Conservation (phyloP, 768 basidiomycete species). For the Strobilomyces echinocephalus region DNA sequence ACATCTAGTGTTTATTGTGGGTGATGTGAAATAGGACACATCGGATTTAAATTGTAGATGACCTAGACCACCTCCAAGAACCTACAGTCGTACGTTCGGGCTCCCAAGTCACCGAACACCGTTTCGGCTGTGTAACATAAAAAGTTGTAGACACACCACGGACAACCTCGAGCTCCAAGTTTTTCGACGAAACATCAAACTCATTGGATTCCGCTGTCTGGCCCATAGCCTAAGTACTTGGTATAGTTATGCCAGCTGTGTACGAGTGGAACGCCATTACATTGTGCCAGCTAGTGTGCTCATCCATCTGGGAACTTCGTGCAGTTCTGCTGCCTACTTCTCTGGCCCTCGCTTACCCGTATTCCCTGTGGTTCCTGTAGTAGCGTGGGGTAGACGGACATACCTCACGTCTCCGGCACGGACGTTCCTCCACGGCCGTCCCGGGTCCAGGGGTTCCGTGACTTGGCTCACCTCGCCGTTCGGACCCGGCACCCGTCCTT, state of each 20-base stretch:
- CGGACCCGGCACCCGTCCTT: slow-evolving; percentile 38
- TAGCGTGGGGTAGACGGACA: slow-evolving; percentile 27
- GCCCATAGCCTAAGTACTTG: too few relatives aligned
- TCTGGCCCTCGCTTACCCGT: background rate
- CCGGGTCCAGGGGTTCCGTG: slow-evolving; percentile 23
- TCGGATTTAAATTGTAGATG: background rate
- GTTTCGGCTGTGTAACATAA: slow-evolving; percentile 41
- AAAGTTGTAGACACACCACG: background rate
- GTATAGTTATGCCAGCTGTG: too few relatives aligned
- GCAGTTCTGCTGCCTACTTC: background rate
- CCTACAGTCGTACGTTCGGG: slow-evolving; percentile 41
- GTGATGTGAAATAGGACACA: background rate
- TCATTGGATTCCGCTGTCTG: too few relatives aligned
- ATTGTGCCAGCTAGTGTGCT: too few relatives aligned
- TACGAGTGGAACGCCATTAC: too few relatives aligned
- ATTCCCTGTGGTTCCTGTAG: background rate
- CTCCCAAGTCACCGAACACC: slow-evolving; percentile 55
- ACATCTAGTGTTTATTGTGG: background rate
- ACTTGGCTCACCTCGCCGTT: slow-evolving; percentile 35
- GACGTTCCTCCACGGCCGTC: slow-evolving; percentile 44
- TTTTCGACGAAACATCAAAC: too few relatives aligned
- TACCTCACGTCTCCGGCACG: slow-evolving; percentile 34
- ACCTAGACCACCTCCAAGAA: background rate
- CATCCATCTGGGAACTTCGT: too few relatives aligned
- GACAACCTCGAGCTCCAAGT: too few relatives aligned